A percentile compares a stretch with the other conserved stretches of the same genome.
Conservation (phyloP, 192 early-diverging fungal species). For the Linderina pennispora region DNA sequence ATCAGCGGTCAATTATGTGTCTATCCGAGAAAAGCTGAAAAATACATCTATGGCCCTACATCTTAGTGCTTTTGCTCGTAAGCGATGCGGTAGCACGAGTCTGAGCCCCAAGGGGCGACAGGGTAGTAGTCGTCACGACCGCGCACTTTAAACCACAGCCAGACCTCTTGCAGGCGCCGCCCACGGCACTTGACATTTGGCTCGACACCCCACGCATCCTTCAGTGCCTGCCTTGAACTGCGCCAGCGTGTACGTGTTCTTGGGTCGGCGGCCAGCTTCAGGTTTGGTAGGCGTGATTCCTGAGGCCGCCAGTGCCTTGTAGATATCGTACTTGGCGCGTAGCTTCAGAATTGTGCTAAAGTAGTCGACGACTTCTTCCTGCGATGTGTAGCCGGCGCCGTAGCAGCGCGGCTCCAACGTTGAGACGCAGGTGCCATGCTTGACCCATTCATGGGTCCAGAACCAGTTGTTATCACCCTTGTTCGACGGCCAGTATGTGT, state of each 20-base stretch:
- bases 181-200: conserved; percentile 40
- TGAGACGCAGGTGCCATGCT: conserved; percentile 74
- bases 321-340: conserved; percentile 52
- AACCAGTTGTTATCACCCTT: conserved; percentile 73
- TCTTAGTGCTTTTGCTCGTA: conserved; percentile 41
- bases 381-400: conserved; percentile 21
- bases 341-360: conserved; percentile 51
- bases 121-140: conserved; percentile 40
- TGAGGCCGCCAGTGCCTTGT: conserved; percentile 39
- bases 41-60: no score
- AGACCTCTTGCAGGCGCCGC: conserved; percentile 35
- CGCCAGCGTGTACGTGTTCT: conserved; percentile 34
- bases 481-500: conserved; percentile 61
- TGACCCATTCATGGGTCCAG: conserved; percentile 76
- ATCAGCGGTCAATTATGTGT: no score
- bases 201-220: conserved; percentile 29
- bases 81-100: conserved; percentile 32
- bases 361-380: conserved; percentile 56
- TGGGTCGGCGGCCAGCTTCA: conserved; percentile 24
- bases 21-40: no score
- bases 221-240: conserved; percentile 35
- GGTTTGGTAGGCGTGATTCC: conserved; percentile 43
- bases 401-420: conserved; percentile 61
- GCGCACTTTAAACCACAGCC: conserved; percentile 44
- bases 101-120: conserved; percentile 29